Conservation (phyloP, 192 early-diverging fungal genomes). For the Mycoemilia scoparia region DNA sequence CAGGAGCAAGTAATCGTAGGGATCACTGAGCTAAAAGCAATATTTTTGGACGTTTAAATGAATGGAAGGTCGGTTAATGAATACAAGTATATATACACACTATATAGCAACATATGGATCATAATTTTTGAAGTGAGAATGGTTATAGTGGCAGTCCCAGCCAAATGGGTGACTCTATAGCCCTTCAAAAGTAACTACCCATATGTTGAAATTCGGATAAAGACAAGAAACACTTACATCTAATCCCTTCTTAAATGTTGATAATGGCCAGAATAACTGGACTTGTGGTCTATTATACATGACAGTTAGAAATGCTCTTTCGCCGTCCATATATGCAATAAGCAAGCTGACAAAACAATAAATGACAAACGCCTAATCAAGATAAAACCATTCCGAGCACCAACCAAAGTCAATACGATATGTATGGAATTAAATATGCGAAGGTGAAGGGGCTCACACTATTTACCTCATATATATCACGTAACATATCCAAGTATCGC, state of each 20-base stretch:
- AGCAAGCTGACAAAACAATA: slow-evolving; percentile 85
- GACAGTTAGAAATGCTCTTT: slow-evolving; percentile 61
- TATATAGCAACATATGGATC: too few species aligned
- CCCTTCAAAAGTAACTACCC: too few species aligned
- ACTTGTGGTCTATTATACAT: slow-evolving; percentile 60
- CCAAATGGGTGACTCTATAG: too few species aligned
- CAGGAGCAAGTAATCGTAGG: slow-evolving; percentile 68
- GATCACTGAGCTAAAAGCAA: slow-evolving; percentile 76
- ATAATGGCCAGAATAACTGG: slow-evolving; percentile 66
- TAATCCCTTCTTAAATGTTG: slow-evolving; percentile 48
- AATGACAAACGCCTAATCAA: slow-evolving; percentile 88
- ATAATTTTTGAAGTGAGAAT: too few species aligned
- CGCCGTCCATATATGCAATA: slow-evolving; percentile 76
- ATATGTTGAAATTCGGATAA: too few species aligned
- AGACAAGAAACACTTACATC: slow-evolving; percentile 28
- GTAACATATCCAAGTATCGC: slow-evolving; percentile 74
- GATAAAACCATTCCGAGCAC: too few species aligned
- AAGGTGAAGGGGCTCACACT: background rate
- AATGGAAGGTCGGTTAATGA: background rate
- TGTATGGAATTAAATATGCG: background rate
- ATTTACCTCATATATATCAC: slow-evolving; percentile 93
- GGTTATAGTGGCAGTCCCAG: too few species aligned
- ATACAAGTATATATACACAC: too few species aligned
- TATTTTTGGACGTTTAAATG: background rate
- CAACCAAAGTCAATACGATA: background rate